Base-by-base conservation (phyloP, 441 rosid genomes). In the Pelargonium fulgidum region DNA sequence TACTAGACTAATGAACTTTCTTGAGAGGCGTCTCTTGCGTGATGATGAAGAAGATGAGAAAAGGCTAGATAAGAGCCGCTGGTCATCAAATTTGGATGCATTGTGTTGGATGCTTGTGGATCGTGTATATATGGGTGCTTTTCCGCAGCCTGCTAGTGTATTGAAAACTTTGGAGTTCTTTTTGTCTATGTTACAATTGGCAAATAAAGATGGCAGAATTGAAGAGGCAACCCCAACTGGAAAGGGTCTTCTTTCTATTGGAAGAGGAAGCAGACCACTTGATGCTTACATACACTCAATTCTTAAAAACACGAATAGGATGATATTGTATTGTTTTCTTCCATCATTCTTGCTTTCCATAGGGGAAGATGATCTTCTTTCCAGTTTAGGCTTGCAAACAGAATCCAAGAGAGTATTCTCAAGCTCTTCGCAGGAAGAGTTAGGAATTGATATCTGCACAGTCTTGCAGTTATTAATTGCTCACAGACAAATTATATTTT, bases 41-140 rank as follows among this genome's bases (percentile, higher is more conserved):
- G 99, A 96, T 77, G 99, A 96, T 78, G 99, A 96, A 82, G 99
- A 96, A 88, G 87, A 91, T 75, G 88, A 84, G 72, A 91, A 91
- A 85, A 93, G 86, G 85, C 80, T 96, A 72, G 98, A 96, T 71
- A 93, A 91, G 85, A 82, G 77, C 75, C 85, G 91, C 67, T 96
- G 99, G 99, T 89, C 99, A 64, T 82, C 89, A 3, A 96, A 96
- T 80, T 80, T 96, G 77, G 99, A 96, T 80, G 84, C 98, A 26
- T 85, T 96, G 68, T 90, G 98, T 76, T 91, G 96, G 97, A 87
- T 90, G 93, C 85, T 93, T 75, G 98, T 96, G 73, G 99, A 96
- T 80, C 94, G 98, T 61, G 92, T 88, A 41, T 96, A 89, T 78
- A 93, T 93, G 94, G 97, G 98, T 76, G 94, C 97, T 72, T 90